Percentiles rank a stretch among this genome's conserved stretches.
phyloP scores from a whole-genome alignment of 2,329 filamentous ascomycete genomes.

The Zelopaecilomyces penicillatus region DNA sequence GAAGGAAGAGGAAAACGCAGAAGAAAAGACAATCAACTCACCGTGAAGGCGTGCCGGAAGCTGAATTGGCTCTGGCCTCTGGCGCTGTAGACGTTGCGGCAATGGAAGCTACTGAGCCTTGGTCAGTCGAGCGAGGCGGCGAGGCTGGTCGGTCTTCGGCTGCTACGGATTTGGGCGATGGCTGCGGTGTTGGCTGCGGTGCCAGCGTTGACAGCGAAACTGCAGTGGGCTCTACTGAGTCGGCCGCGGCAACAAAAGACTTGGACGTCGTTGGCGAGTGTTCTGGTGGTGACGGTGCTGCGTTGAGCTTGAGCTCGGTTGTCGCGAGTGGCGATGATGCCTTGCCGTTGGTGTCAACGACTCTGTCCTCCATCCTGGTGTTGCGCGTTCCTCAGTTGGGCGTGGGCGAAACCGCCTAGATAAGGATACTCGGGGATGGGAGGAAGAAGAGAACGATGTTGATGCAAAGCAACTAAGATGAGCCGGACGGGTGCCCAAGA shows the following conservation, averaged over 20 bases:
- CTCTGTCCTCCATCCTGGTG: constrained; percentile 3
- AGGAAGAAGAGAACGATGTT: neutral
- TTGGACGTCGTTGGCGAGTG: neutral
- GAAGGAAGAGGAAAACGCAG: neutral
- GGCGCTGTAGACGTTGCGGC: neutral
- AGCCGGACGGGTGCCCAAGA: too few relatives aligned
- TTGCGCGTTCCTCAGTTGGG: neutral
- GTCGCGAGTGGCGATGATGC: constrained; percentile 6
- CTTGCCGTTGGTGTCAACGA: constrained; percentile 4
- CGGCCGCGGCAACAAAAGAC: too few relatives aligned
- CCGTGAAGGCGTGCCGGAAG: neutral
- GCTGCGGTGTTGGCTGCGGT: neutral
- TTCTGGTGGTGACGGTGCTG: neutral
- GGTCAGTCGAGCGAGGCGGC: too few relatives aligned
- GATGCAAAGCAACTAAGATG: neutral
- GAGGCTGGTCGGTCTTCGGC: too few relatives aligned
- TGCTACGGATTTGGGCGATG: neutral
- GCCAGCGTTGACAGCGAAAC: neutral
- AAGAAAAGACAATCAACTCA: neutral
- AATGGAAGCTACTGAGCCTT: too few relatives aligned
- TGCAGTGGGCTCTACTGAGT: neutral
- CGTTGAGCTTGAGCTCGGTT: neutral
- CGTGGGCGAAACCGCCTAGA: neutral
- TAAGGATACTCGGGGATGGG: neutral
- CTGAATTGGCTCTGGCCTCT: neutral